Evolutionary conservation across 208 protist species (phyloP), one percentile per base, ranked within the genome.

Genomic region (Balamuthia mandrillaris): DNA sequence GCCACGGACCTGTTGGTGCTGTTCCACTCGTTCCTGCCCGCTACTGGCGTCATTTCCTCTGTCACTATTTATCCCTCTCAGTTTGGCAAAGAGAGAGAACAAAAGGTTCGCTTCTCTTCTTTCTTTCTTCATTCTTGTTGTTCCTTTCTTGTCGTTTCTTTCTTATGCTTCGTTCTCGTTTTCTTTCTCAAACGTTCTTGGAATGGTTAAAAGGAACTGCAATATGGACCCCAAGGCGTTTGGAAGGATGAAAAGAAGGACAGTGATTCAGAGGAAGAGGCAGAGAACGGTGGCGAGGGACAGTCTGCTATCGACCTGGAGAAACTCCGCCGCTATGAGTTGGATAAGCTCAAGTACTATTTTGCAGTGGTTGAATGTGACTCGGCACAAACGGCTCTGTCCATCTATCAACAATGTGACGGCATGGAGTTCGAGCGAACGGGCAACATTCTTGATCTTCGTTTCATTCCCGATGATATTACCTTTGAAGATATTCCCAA

Each of bases 331-430:
- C 54, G 85, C 45, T 90, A 88, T 44, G 87, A 91, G 58, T 12
- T 72, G 10, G 35, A 18, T 10, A 87, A 63, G 44, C 66, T 77
- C 24, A 18, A 77, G 21, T 98, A 98, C 90, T 99, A 97, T 90
- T 99, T 98, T 91, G 97, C 96, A n/a, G 92, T 98, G 0, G 96
- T 96, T 24, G 95, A 94, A 47, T 98, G 97, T 89, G 96, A 98
- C 92, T 94, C 88, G 1, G 65, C 92, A 4, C 93, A 94, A 18
- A 98, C 97, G 18, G 96, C 96, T 0, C 91, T 89, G 1, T 88
- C 88, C 10, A 93, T 98, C 45, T 98, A 98, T 93, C 91, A 95
- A 16, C 92, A 97, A 81, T 95, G 97, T 47, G 96, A 98, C 85
- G 96, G 96, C 39, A 95, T 97, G 87, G 97, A 99, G 84, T 95